Conservation (phyloP, 345 rosid genomes). For the Corymbia maculata region DNA sequence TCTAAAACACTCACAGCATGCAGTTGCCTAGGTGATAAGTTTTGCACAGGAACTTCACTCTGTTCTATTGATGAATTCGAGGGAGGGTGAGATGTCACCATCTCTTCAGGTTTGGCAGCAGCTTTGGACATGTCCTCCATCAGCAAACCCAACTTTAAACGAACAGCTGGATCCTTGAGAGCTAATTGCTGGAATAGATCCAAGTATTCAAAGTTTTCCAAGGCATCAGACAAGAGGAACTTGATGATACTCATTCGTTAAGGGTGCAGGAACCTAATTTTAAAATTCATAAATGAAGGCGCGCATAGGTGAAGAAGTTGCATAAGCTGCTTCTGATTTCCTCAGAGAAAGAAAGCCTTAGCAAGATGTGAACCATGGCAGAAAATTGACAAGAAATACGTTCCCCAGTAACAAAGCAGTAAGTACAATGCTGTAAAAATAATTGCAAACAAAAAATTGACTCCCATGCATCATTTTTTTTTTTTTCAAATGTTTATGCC, state of each 20-base stretch:
- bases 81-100: conserved; percentile 7
- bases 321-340: background rate
- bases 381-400: background rate
- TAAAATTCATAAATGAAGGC: background rate
- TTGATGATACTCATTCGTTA: background rate
- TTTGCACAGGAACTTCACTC: conserved; percentile 19
- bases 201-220: background rate
- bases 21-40: conserved; percentile 46
- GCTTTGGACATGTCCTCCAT: conserved; percentile 11
- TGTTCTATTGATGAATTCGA: conserved; percentile 16
- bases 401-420: background rate
- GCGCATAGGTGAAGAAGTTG: background rate
- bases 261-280: background rate
- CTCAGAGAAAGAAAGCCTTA: background rate
- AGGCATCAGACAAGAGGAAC: background rate
- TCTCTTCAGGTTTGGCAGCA: conserved; percentile 10
- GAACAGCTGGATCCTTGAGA: conserved; percentile 51
- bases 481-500: background rate
- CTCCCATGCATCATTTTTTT: background rate
- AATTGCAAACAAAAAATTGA: background rate
- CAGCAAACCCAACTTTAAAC: conserved; percentile 59
- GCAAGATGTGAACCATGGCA: background rate
- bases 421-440: background rate
- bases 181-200: conserved; percentile 40
- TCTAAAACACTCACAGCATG: conserved; percentile 42